Percentiles rank a stretch among this genome's conserved stretches.
Evolutionary conservation across 352 stramenopile genomes (phyloP).

Genomic region (Globisporangium radiosum): DNA sequence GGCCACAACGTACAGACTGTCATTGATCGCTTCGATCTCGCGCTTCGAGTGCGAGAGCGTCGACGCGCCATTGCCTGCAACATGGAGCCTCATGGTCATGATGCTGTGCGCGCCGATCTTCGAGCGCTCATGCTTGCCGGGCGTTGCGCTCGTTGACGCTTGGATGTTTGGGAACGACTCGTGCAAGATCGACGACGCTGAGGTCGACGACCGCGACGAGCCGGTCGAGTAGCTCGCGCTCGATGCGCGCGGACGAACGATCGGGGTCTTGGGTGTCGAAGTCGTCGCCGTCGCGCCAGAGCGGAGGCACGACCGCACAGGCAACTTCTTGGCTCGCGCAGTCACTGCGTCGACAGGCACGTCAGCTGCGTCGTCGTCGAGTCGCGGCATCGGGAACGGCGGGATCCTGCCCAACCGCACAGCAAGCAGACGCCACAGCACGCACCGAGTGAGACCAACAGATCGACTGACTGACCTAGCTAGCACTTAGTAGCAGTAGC

Average conservation of each 20-base stretch:
- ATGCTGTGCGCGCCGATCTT: constrained; percentile 54
- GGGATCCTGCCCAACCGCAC: constrained; percentile 31
- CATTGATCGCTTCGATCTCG: constrained; percentile 80
- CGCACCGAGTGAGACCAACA: not conserved
- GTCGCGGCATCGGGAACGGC: constrained; percentile 39
- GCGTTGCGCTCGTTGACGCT: constrained; percentile 63
- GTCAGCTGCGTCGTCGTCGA: constrained; percentile 10
- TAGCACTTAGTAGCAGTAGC: not conserved
- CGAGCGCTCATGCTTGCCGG: constrained; percentile 53
- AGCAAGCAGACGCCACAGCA: not conserved
- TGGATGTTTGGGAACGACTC: constrained; percentile 78
- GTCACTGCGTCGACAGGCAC: not conserved
- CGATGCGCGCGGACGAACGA: constrained; percentile 8
- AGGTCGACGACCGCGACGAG: constrained; percentile 14
- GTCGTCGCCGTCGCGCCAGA: not conserved
- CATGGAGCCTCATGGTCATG: constrained; percentile 77
- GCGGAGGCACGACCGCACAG: constrained; percentile 9
- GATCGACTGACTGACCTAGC: not conserved
- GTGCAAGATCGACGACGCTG: constrained; percentile 14
- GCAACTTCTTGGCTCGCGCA: not conserved
- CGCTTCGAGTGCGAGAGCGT: constrained; percentile 40
- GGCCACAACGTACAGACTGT: constrained; percentile 47
- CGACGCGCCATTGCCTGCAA: constrained; percentile 37
- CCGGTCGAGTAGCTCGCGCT: constrained; percentile 31
- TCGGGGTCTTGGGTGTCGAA: constrained; percentile 16